Base-by-base conservation (phyloP, 768 basidiomycete genomes). In the Phanerochaete carnosa region DNA sequence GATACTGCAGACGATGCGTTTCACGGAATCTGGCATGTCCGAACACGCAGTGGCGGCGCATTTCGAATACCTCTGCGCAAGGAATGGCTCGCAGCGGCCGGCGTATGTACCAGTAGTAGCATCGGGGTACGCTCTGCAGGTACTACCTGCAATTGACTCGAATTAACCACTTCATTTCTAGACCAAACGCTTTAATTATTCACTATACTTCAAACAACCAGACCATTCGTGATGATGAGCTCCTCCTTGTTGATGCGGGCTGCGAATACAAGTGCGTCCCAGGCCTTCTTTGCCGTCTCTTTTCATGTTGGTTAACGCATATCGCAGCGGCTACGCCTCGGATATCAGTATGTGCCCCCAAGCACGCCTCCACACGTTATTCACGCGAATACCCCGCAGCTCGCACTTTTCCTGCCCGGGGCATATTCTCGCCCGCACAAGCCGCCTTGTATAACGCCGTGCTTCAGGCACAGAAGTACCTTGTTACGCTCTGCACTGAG, bases 81-180 rank as follows among this genome's bases (percentile, higher is more conserved):
- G 92, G 45, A 77, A 77, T 16, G 97, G 97, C 23, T 82, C 92
- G 13, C 88, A 94, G 68, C 83, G 95, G 43, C 84, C 87, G 51
- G 95, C 97, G n/a, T 99, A 99, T 70, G 95, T 99, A 1, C 97
- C 97, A 13, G 97, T 99, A 5, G 92, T 98, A 33, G 96, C 94
- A 5, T 95, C 94, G 1, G 97, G 97, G 91, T 92, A 73, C 62
- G 82, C 66, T 45, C 8, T 60, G 64, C 26, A 3, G 22, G 13
- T 56, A 8, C 5, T 35, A 13, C 33, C 19, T 52, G 25, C 29
- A 26, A 55, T 12, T 51, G 61, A 16, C 5, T 23, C 23, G 23
- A 33, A n/a, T 33, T 50, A 32, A 62, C 23, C 16, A 3, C n/a
- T n/a, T n/a, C n/a, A 25, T 9, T 3, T 19, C 8, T 23, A 95